phyloP scores from a whole-genome alignment of 352 stramenopile genomes.

The Nothophytophthora sp. region DNA sequence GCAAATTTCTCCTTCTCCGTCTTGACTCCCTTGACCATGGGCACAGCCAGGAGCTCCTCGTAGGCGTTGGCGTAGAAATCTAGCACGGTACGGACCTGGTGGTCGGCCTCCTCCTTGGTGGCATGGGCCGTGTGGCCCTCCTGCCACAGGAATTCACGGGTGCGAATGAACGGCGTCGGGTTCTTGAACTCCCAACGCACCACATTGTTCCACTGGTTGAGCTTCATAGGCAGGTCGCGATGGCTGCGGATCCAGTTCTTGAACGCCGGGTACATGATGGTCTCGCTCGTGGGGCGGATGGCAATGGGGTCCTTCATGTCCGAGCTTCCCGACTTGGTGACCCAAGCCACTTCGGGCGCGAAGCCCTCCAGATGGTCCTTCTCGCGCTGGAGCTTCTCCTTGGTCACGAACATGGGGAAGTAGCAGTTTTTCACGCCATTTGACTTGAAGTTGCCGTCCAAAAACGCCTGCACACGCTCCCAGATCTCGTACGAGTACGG shows the following conservation, averaged over 20 bases:
- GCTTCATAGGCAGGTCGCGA: constrained; percentile 97
- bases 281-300: constrained; percentile 98
- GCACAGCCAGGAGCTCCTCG: constrained; percentile 98
- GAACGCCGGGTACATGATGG: constrained; percentile 99
- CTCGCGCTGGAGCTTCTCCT: constrained; percentile 96
- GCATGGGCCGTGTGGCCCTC: constrained; percentile 99
- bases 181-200: constrained; percentile 99
- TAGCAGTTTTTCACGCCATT: constrained; percentile 99
- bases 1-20: constrained; percentile 99
- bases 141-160: constrained; percentile 99
- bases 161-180: constrained; percentile 99
- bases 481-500: constrained; percentile 99
- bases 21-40: constrained; percentile 99
- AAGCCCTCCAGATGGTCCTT: constrained; percentile 99
- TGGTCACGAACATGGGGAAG: constrained; percentile 99
- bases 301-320: constrained; percentile 98
- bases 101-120: constrained; percentile 96
- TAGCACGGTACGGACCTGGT: constrained; percentile 92
- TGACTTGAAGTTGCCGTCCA: constrained; percentile 95
- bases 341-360: constrained; percentile 98
- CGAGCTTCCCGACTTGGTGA: constrained; percentile 96
- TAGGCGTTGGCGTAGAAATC: constrained; percentile 98
- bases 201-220: constrained; percentile 99
- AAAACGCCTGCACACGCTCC: constrained; percentile 97
- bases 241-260: constrained; percentile 99